Evolutionary conservation across 2,329 filamentous ascomycete species (phyloP), one percentile per base, ranked within the genome.

Genomic region (Fusarium tricinctum): DNA sequence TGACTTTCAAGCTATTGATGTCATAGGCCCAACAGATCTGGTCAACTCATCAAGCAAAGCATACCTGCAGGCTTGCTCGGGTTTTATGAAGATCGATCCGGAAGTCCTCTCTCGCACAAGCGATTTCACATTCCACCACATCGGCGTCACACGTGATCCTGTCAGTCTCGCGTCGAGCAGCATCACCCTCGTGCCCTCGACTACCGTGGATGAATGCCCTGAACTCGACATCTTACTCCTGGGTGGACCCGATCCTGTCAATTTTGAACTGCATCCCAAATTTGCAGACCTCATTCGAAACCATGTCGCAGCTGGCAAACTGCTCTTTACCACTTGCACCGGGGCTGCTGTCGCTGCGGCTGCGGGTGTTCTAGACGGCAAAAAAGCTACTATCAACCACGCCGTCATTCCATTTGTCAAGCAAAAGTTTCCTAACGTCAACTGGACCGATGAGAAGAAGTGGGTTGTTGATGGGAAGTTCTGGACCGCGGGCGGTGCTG

Each of bases 401-500:
- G 54, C 72, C 0, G 70, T 69, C 4, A 74, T 78, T 44, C 70
- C 73, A 2, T 70, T 68, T 52, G 71, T 78, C 1, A 77, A 73
- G 52, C 64, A 75, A 26, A 61, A 69, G 9, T 78, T 74, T 6
- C 80, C 82, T 0, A 75, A 80, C 1, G 81, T 84, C 13, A 78
- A 82, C 6, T 85, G 82, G 83, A 77, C 77, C 1, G 74, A 66
- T 28, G 77, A 81, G 26, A 78, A 77, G 58, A 80, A 83, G 63
- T 85, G 82, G 81, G 73, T 83, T 55, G 58, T 80, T 1, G 81
- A 84, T 48, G 79, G 76, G 1, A 82, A 83, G 38, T 76, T 84
- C 30, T 84, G 83, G 83, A 84, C 82, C 4, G 79, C 78, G 0
- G 78, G 77, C 2, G 83, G 83, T 15, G 81, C 82, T 0, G 71